Evolutionary conservation across 2,329 filamentous ascomycete genomes (phyloP), one percentile per base, ranked within the genome.

Genomic region (Phialocephala subalpina): DNA sequence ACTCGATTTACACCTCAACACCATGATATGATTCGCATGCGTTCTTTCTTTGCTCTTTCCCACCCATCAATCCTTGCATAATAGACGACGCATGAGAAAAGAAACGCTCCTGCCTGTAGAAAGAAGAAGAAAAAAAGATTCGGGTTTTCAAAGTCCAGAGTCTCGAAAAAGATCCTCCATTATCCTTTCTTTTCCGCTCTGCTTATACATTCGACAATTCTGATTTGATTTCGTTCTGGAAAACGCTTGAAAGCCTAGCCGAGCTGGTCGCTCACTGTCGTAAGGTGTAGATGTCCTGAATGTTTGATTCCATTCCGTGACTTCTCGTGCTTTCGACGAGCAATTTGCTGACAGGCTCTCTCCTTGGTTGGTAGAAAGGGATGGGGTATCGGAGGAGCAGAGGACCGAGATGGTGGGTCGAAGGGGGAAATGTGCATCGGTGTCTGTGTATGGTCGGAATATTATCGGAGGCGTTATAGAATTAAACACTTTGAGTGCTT

Each of bases 401-500:
- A 57, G 16, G 49, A 61, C 40, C 29, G 53, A 45, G 58, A 12
- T 22, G 11, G 40, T 3, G 22, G 16, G 29, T 12, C n/a, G 40
- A 47, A 38, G 11, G 36, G 47, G 33, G 60, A n/a, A 55, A 35
- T 53, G 29, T 35, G 33, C n/a, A 25, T 29, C 27, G 58, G 58
- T 22, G 25, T 55, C 38, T 63, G 57, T 9, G 45, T 49, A n/a
- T 49, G n/a, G 57, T 25, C 40, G 55, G 62, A 61, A 60, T 25
- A 33, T 60, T 22, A 25, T 33, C 5, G 18, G 33, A 6, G 49
- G 55, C 29, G 58, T 73, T 73, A 94, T 77, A 94, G 86, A 78
- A 94, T 80, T 71, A 88, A 82, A 80, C 92, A 94, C 79, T 87
- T 90, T 79, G 87, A 85, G 68, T 80, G 83, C 81, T 87, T 90